Evolutionary conservation across 495 filamentous ascomycete genomes (phyloP), one percentile per base, ranked within the genome.

Genomic region (Rhizodiscina lignyota): DNA sequence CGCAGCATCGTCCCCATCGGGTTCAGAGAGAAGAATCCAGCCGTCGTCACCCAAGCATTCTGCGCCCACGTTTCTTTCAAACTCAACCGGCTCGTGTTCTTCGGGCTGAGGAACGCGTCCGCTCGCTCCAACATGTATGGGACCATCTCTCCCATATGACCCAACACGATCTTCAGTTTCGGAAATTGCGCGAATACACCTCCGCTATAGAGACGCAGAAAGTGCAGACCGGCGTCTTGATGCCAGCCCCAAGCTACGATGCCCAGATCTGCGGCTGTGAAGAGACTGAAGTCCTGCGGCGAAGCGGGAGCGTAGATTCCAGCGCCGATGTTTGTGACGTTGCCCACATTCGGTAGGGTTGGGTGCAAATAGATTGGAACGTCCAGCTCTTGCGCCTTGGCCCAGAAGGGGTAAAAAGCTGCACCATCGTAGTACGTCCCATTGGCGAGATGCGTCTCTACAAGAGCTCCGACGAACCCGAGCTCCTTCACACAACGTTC

Each of bases 171-270:
- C 43, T 62, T 63, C 15, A 67, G 30, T 11, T 39, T 44, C 0
- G 64, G 61, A 26, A 56, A 63, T 2, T 56, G 51, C 44, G 69
- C 63, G 40, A 72, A 79, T 3, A 62, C 16, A 0, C 62, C 59
- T 1, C 53, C 48, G 4, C 57, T 55, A 34, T 51, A 62, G 0
- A 68, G 52, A 2, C 49, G 47, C 4, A 67, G 48, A 5, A 63
- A 36, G 20, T 56, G 55, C 10, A 68, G 38, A 0, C 55, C 72
- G 0, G 59, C 59, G 1, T 73, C 64, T 2, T 53, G 34, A 36
- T 65, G 63, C 58, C 57, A 60, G 26, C 51, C 53, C 52, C 61
- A 67, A 0, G 56, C 63, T 13, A 41, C 56, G 0, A 55, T 49
- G 15, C 54, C 50, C 5, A 70, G 42, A 1, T 50, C 48, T 1